Base-by-base conservation (phyloP, 2,329 filamentous ascomycete genomes). In the Pleoardoris graminearum region DNA sequence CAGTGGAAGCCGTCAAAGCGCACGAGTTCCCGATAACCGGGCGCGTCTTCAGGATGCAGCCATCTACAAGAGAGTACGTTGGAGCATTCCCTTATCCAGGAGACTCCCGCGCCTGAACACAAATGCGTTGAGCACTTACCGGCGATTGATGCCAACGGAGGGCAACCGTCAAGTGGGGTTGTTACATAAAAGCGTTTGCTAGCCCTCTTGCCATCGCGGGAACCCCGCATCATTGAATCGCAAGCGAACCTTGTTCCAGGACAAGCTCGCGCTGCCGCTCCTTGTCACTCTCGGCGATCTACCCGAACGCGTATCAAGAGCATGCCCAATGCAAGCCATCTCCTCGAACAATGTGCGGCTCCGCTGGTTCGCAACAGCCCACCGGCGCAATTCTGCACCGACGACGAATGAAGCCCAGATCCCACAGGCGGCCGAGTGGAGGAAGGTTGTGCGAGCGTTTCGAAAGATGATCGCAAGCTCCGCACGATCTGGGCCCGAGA, bases 341-440 rank as follows among this genome's bases (percentile, higher is more conserved):
- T 23, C 21, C 14, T 19, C 29, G 32, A 48, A 21, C 43, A 44
- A 52, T 10, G n/a, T 52, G 27, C 21, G 38, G 3, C 44, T 48
- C 32, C 32, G 46, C 38, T 16, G 38, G 17, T 3, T 49, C 10
- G 38, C 47, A 49, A 16, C 7, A n/a, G 16, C 32, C n/a, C 30
- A 16, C n/a, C 7, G 10, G n/a, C 16, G 7, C 17, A 25, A 10
- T 22, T 33, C 29, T 11, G 8, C 17, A 33, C 4, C 8, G 8
- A 12, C 42, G 10, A n/a, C n/a, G n/a, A n/a, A n/a, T n/a, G n/a
- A n/a, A n/a, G n/a, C n/a, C 27, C 16, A 22, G 29, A 29, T 16
- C 39, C 7, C 5, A 5, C 5, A 11, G 23, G 2, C 14, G 38
- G 14, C 27, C 12, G 12, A 7, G 12, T 29, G 12, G 7, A 27